Evolutionary conservation across 75 land plant species (phyloP), one percentile per base, ranked within the genome.

Genomic region (Selaginella moellendorffii): DNA sequence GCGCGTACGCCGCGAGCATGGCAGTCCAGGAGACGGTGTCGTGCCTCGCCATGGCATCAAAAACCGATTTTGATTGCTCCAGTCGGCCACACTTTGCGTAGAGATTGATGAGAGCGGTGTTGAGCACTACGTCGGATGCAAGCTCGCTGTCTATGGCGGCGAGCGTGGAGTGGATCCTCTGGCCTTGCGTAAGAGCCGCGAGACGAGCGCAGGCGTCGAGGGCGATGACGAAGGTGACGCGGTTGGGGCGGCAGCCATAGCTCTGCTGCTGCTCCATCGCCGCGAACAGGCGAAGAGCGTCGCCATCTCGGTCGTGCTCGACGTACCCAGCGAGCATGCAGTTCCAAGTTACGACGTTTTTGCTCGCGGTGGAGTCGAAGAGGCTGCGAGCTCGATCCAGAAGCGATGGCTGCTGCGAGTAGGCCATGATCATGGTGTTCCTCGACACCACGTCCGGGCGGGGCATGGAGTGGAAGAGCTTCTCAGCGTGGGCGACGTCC

Each of bases 21-120:
- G 59, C n/a, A 8, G 21, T 56, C 59, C 59, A 56, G 8, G 59
- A 56, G 59, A 56, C n/a, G 19, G n/a, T 56, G 59, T 56, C 24
- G 9, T 25, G 21, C n/a, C n/a, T 56, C 19, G 59, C 2, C 59
- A 56, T 56, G 8, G 17, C 24, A 56, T 56, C 59, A 19, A 56
- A 56, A 2, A 24, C n/a, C n/a, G 24, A 5, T 21, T 19, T 2
- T 8, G 59, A 5, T 8, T 56, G 17, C 59, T 21, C 24, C 2
- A 56, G 59, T 2, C 24, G 21, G 23, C 59, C 59, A 56, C 59
- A 36, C 46, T 36, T 36, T 5, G 10, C 14, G 46, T 36, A 36
- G 46, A 36, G 14, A 14, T 36, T 36, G 14, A 36, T 14, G 10
- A 36, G 14, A 36, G 46, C 46, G 46, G 46, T 36, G 5, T 14